Conservation (phyloP, 495 filamentous ascomycete genomes). For the Penicillium pancosmium region DNA sequence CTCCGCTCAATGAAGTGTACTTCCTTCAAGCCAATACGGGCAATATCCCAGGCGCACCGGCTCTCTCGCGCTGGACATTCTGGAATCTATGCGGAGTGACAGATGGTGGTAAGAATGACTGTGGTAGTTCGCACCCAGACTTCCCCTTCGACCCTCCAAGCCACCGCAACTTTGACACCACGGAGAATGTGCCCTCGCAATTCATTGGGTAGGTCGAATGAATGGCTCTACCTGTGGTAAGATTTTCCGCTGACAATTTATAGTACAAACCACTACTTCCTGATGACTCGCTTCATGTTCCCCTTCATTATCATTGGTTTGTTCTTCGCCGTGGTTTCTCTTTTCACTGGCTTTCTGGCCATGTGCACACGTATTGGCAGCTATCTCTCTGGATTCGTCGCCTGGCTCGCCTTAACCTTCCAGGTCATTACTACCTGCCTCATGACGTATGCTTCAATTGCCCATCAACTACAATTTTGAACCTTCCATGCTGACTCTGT, state of each 20-base stretch:
- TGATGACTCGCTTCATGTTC: slow-evolving; percentile 69
- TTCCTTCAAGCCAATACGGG: slow-evolving; percentile 78
- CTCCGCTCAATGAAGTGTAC: slow-evolving; percentile 73
- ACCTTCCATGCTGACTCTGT: slow-evolving; percentile 20
- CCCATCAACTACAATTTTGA: not conserved
- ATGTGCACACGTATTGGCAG: slow-evolving; percentile 62
- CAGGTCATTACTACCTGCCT: slow-evolving; percentile 63
- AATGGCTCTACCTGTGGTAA: not conserved
- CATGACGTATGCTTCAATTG: slow-evolving; percentile 66
- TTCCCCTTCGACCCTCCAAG: slow-evolving; percentile 66
- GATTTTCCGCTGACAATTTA: slow-evolving; percentile 8
- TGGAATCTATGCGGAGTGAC: slow-evolving; percentile 70
- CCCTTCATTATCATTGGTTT: slow-evolving; percentile 71
- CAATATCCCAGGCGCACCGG: slow-evolving; percentile 66
- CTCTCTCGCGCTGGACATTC: slow-evolving; percentile 81
- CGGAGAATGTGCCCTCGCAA: slow-evolving; percentile 51
- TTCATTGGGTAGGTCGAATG: slow-evolving; percentile 54
- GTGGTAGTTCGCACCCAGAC: slow-evolving; percentile 56
- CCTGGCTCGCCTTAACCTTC: slow-evolving; percentile 61
- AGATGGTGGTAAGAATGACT: slow-evolving; percentile 57
- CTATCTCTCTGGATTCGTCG: slow-evolving; percentile 59
- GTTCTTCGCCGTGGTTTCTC: slow-evolving; percentile 62
- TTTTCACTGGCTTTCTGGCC: slow-evolving; percentile 64
- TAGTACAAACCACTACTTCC: slow-evolving; percentile 63
- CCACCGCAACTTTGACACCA: slow-evolving; percentile 61